These are phyloP conservation scores for Ashbya aceris DNA, from an alignment of 1,139 yeast genomes.

Conservation along the genomic window DNA sequence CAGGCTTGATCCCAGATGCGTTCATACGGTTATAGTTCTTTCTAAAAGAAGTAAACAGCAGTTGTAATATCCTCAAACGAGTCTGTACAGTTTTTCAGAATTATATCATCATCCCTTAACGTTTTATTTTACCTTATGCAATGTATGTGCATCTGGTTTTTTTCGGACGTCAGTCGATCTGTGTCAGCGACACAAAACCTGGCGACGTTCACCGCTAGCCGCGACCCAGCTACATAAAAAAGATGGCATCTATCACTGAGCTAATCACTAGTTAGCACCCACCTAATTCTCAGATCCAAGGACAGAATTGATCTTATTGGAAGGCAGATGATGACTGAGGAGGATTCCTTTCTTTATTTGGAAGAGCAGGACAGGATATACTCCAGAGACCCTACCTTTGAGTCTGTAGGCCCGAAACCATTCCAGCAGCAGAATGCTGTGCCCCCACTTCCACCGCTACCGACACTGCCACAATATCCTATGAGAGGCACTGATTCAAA, in stretches of 20 bases:
- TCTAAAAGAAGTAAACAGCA: too few relatives aligned
- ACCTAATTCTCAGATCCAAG: too few relatives aligned
- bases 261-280: too few relatives aligned
- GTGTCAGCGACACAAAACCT: slow-evolving; percentile 4
- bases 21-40: too few relatives aligned
- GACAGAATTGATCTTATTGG: not conserved
- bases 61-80: too few relatives aligned
- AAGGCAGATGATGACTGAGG: slow-evolving; percentile 1
- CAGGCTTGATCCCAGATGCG: slow-evolving; percentile 49
- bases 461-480: slow-evolving; percentile 1
- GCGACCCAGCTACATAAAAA: not conserved
- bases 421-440: not conserved
- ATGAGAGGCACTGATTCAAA: not conserved
- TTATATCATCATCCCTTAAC: too few relatives aligned
- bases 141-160: too few relatives aligned
- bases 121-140: too few relatives aligned
- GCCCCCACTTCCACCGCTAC: slow-evolving; percentile 1
- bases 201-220: not conserved
- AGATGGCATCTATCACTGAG: too few relatives aligned
- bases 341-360: slow-evolving; percentile 3
- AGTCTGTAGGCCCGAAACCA: not conserved
- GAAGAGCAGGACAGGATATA: slow-evolving; percentile 3
- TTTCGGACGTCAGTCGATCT: not conserved
- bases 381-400: slow-evolving; percentile 1
- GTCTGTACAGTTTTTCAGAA: too few relatives aligned